A percentile compares a stretch with the other conserved stretches of the same genome.
These are phyloP conservation scores for Kodamaea sp. DNA, from an alignment of 1,139 yeast genomes.

Conservation along the genomic window DNA sequence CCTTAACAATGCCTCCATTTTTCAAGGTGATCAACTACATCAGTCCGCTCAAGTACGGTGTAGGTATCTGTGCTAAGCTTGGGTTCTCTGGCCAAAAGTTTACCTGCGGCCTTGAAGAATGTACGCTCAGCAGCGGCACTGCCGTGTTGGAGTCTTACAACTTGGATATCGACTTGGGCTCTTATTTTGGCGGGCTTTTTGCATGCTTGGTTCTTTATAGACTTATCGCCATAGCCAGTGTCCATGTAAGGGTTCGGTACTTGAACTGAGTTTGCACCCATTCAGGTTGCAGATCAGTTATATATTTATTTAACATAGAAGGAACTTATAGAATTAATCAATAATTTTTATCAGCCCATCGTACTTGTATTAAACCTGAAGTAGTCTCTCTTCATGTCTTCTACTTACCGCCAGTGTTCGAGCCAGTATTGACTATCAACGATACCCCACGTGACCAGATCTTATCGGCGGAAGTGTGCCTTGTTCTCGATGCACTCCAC, in stretches of 20 bases:
- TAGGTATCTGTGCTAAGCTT: conserved; percentile 35
- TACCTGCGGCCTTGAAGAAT: conserved; percentile 28
- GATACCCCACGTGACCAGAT: too few relatives aligned
- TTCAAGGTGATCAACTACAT: conserved; percentile 26
- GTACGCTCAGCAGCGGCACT: conserved; percentile 37
- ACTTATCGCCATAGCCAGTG: conserved; percentile 17
- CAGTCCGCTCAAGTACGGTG: conserved; percentile 26
- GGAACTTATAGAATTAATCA: too few relatives aligned
- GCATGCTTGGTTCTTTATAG: conserved; percentile 22
- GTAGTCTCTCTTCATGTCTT: too few relatives aligned
- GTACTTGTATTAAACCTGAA: too few relatives aligned
- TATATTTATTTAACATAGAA: too few relatives aligned
- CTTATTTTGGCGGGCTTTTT: conserved; percentile 23
- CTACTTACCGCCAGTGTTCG: too few relatives aligned
- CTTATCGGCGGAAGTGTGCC: too few relatives aligned
- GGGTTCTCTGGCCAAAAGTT: conserved; percentile 37
- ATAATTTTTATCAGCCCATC: too few relatives aligned
- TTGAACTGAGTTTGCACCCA: too few relatives aligned
- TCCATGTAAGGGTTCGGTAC: conserved; percentile 19
- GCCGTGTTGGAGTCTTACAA: conserved; percentile 37
- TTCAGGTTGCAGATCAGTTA: too few relatives aligned
- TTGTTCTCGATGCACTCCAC: too few relatives aligned
- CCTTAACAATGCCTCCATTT: conserved; percentile 26
- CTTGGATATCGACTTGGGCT: conserved; percentile 30
- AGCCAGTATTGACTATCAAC: too few relatives aligned